Conservation (phyloP, 306 rosid genomes). For the Pyrus bretschneideri region DNA sequence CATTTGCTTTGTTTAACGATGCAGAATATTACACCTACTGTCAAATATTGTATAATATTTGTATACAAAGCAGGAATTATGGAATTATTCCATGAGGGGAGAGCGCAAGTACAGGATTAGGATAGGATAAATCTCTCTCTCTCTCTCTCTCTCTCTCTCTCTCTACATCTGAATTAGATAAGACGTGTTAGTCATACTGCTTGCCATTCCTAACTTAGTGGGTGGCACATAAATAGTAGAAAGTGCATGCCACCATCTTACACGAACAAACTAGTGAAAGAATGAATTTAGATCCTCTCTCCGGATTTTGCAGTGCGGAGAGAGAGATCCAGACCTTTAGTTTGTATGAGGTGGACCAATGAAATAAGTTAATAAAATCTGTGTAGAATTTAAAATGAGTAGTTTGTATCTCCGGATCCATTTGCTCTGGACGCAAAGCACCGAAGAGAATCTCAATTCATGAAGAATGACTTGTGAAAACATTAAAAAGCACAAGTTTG, state of each 20-base stretch:
- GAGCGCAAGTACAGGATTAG: background rate
- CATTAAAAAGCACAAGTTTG: too few relatives aligned
- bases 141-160: background rate
- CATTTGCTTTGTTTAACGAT: constrained; percentile 4
- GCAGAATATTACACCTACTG: background rate
- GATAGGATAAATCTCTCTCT: background rate
- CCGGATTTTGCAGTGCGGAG: too few relatives aligned
- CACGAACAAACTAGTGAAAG: background rate
- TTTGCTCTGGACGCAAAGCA: too few relatives aligned
- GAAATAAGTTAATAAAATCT: too few relatives aligned
- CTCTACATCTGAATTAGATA: background rate
- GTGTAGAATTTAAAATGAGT: too few relatives aligned
- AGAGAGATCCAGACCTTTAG: too few relatives aligned
- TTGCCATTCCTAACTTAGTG: background rate
- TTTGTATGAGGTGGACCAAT: too few relatives aligned
- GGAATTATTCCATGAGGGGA: background rate
- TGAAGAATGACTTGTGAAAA: too few relatives aligned
- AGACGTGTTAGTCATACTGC: background rate
- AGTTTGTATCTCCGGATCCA: rapidly evolving
- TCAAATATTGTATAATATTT: too few relatives aligned
- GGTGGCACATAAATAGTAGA: background rate
- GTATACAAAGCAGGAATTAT: background rate
- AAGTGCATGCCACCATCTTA: too few relatives aligned
- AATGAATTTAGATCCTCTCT: too few relatives aligned
- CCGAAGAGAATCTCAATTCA: too few relatives aligned